A percentile compares a stretch with the other conserved stretches of the same genome.
Conservation (phyloP, 495 filamentous ascomycete genomes). For the Annulohypoxylon nitens region DNA sequence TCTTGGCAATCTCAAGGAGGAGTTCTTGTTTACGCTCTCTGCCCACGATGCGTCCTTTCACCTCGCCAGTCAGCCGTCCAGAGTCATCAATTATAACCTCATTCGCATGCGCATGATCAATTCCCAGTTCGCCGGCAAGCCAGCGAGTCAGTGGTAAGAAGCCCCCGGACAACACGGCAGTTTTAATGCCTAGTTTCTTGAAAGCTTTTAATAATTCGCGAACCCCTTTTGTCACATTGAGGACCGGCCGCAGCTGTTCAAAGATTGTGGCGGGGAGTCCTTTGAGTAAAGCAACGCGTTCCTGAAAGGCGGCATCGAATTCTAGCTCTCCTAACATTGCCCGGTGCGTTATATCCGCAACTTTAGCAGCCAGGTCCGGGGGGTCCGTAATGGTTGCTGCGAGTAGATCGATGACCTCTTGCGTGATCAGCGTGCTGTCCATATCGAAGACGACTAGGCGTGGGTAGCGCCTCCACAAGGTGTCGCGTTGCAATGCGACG, state of each 20-base stretch:
- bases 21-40: constrained; percentile 82
- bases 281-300: constrained; percentile 82
- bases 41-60: constrained; percentile 83
- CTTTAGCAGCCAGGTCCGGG: constrained; percentile 69
- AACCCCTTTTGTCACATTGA: constrained; percentile 87
- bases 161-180: constrained; percentile 91
- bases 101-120: constrained; percentile 91
- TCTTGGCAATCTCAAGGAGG: constrained; percentile 79
- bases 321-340: constrained; percentile 99
- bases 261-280: constrained; percentile 85
- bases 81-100: constrained; percentile 75
- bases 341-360: constrained; percentile 82
- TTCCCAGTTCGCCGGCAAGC: constrained; percentile 80
- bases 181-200: constrained; percentile 81
- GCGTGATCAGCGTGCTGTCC: constrained; percentile 95
- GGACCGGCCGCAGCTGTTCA: constrained; percentile 75
- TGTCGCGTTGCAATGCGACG: constrained; percentile 77
- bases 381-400: constrained; percentile 75
- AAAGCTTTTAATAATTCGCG: constrained; percentile 76
- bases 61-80: constrained; percentile 81
- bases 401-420: constrained; percentile 96
- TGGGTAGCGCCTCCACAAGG: constrained; percentile 79
- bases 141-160: constrained; percentile 90
- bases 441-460: constrained; percentile 95
- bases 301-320: constrained; percentile 83